Evolutionary conservation across 768 basidiomycete genomes (phyloP), one percentile per base, ranked within the genome.

Genomic region (Russula earlei): DNA sequence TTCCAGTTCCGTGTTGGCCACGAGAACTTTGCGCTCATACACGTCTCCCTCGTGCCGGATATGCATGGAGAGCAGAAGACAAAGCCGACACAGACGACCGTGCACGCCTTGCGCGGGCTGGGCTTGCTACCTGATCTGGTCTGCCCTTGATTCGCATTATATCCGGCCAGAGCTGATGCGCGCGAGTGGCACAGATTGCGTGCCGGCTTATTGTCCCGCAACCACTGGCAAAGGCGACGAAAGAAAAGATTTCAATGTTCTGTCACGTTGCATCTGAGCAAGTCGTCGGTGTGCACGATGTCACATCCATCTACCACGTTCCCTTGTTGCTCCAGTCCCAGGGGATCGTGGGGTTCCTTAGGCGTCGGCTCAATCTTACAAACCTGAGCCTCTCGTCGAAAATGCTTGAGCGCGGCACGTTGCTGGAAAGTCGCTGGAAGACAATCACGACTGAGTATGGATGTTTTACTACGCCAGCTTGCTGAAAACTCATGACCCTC

Each of bases 21-120:
- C 67, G 90, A 92, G 56, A 97, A 98, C 72, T 97, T 97, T 68
- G 94, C 95, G 0, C 82, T 98, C 52, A 85, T 98, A 57, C 94
- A 97, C 63, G 95, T 99, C 46, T 94, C 91, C 6, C 83, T 99
- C 29, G 92, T 99, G n/a, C 95, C 95, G 17, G 91, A 96, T 65
- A 91, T 99, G 78, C 92, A 96, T 52, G 95, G 95, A 54, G 95
- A 99, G 69, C 95, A 97, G 67, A 99, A 99, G 72, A 99, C 95
- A 8, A 99, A 99, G 68, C 95, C 95, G 1, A 99, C 95, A 0
- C 95, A 99, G 69, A 95, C 94, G 15, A 95, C 92, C 17, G 89
- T 98, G 11, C 88, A 95, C 64, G 93, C 91, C 50, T 72, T 98
- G 42, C 81, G 95, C 46, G 94, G 95, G 4, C 77, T 97, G 17